Conservation (phyloP, 2,329 filamentous ascomycete genomes). For the Cryphonectria carpinicola region DNA sequence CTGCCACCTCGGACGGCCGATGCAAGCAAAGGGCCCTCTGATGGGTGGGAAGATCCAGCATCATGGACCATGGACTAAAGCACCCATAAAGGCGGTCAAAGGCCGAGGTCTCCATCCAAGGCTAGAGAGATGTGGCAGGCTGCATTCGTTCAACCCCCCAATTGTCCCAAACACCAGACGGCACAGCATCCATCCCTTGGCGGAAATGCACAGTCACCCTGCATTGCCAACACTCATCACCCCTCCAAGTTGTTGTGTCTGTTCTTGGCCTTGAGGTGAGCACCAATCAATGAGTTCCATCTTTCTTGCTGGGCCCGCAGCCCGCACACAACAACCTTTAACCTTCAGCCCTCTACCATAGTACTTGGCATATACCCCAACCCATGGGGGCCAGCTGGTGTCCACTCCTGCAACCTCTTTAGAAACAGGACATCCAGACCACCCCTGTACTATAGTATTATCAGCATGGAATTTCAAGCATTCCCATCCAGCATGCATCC, state of each 20-base stretch:
- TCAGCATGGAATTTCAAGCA: neutral
- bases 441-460: neutral
- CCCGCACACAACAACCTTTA: neutral
- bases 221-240: neutral
- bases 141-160: neutral
- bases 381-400: neutral
- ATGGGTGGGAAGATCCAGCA: slow-evolving; percentile 10
- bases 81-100: slow-evolving; percentile 22
- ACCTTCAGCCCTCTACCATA: neutral
- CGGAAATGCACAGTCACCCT: neutral
- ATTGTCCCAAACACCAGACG: neutral
- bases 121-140: neutral
- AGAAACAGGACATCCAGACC: neutral
- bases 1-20: neutral
- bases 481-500: neutral
- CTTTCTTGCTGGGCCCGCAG: neutral
- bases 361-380: neutral
- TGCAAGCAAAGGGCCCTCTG: slow-evolving; percentile 8
- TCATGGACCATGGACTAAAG: neutral
- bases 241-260: neutral
- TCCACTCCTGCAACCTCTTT: slow-evolving; percentile 6
- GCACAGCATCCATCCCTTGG: neutral
- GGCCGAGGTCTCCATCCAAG: neutral
- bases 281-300: neutral
- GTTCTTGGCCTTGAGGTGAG: neutral